Evolutionary conservation across 2,329 filamentous ascomycete species (phyloP), one percentile per base, ranked within the genome.

Genomic region (Nigrograna mackinnonii): DNA sequence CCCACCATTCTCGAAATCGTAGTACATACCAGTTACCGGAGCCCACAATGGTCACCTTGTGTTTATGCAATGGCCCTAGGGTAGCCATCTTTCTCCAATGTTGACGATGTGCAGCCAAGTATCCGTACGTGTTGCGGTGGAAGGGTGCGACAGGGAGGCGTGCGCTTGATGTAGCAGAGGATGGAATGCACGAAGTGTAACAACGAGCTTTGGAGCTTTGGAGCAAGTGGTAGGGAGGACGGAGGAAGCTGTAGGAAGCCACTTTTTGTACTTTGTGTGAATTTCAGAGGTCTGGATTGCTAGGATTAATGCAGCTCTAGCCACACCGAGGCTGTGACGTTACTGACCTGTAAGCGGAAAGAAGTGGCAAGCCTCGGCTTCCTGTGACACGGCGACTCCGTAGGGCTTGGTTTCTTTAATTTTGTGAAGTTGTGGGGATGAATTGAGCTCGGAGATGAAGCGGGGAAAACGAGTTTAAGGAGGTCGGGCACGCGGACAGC

Each of bases 41-140:
- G 58, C 94, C 94, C 54, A 99, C 83, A 39, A 99, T 83, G 49
- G 91, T 91, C 62, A 96, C 89, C 79, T 91, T 95, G 81, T 96
- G 91, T 73, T 87, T 91, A 75, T 83, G 87, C 49, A 76, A 74
- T 42, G 78, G 66, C 46, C 71, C 69, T 33, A 79, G 65, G 18
- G 70, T 71, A 39, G 76, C 71, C 76, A 79, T 79, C 51, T 46
- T 64, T 49, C 50, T 57, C 21, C 9, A 28, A 28, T 28, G 24
- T n/a, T 28, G 9, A n/a, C n/a, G 24, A n/a, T 28, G 24, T 28
- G 24, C 9, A 28, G 24, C 24, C 24, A n/a, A 9, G 24, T 28
- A n/a, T 28, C n/a, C 24, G 24, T 9, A 28, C n/a, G 9, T 28
- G 24, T 28, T 28, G 24, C 24, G n/a, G 24, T 9, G 24, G 24